These are phyloP conservation scores for Didymella exigua DNA, from an alignment of 2,329 filamentous ascomycete species.

Conservation along the genomic window DNA sequence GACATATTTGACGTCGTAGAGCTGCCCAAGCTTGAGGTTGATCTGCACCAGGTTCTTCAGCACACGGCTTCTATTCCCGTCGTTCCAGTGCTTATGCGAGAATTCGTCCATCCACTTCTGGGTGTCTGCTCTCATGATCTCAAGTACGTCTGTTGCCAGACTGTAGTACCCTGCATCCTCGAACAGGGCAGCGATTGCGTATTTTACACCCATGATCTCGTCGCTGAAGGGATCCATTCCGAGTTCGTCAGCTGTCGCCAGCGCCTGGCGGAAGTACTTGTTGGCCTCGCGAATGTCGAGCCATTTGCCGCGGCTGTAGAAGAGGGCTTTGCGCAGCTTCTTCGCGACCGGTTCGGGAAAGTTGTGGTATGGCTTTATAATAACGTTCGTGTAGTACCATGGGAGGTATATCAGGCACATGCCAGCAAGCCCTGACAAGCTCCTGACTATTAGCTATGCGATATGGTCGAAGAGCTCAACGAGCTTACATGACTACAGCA, in stretches of 20 bases:
- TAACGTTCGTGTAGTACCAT: conserved; percentile 55
- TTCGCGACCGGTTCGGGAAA: conserved; percentile 75
- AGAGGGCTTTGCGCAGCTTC: conserved; percentile 81
- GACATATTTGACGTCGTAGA: conserved; percentile 79
- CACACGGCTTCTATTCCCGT: conserved; percentile 65
- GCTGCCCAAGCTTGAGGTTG: conserved; percentile 80
- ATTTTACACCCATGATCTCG: conserved; percentile 86
- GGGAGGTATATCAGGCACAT: conserved; percentile 52
- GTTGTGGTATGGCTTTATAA: conserved; percentile 58
- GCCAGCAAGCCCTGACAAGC: conserved; percentile 48
- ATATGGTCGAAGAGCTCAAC: background rate
- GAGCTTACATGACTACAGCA: conserved; percentile 36
- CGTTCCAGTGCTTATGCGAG: conserved; percentile 49
- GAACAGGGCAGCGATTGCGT: conserved; percentile 79
- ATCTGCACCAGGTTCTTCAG: conserved; percentile 76
- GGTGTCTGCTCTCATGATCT: conserved; percentile 75
- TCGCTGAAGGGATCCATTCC: conserved; percentile 88
- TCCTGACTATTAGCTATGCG: conserved; percentile 21
- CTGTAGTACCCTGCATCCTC: conserved; percentile 75
- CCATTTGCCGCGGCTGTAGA: conserved; percentile 72
- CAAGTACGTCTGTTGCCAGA: conserved; percentile 76
- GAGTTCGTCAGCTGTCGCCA: conserved; percentile 73
- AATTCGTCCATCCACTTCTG: conserved; percentile 56
- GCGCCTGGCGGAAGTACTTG: conserved; percentile 80
- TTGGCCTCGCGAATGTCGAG: conserved; percentile 77